Percentiles rank a stretch among this genome's conserved stretches.
phyloP scores from a whole-genome alignment of 2,329 filamentous ascomycete species.

The Metarhizium sp. region DNA sequence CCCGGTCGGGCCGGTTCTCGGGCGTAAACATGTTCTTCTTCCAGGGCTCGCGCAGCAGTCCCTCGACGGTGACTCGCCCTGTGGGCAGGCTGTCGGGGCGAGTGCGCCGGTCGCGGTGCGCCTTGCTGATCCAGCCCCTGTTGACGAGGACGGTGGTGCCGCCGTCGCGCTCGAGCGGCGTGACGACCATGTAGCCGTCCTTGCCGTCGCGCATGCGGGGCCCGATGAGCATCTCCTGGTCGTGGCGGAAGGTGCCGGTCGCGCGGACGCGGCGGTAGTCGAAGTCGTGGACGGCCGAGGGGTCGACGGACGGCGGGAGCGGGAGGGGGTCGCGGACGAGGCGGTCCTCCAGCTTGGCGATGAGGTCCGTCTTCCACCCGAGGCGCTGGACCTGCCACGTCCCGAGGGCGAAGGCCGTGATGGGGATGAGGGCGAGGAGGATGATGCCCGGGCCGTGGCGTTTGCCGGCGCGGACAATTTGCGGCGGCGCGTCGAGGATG shows the following conservation, averaged over 20 bases:
- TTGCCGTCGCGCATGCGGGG: constrained; percentile 82
- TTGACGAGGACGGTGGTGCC: constrained; percentile 74
- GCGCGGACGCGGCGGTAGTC: constrained; percentile 82
- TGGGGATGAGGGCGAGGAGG: constrained; percentile 75
- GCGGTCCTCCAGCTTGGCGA: constrained; percentile 87
- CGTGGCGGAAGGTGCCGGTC: constrained; percentile 67
- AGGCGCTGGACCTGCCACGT: constrained; percentile 94
- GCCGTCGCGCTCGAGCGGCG: constrained; percentile 68
- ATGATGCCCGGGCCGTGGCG: constrained; percentile 72
- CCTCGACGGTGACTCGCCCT: constrained; percentile 71
- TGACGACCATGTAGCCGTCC: constrained; percentile 85
- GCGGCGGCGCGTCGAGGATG: constrained; percentile 76
- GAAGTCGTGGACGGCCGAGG: constrained; percentile 74
- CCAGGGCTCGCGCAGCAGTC: constrained; percentile 78
- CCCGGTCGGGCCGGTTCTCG: constrained; percentile 71
- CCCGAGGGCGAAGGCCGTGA: constrained; percentile 83
- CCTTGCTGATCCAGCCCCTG: constrained; percentile 84
- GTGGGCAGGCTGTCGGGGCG: constrained; percentile 55
- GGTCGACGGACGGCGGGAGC: constrained; percentile 74
- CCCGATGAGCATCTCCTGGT: constrained; percentile 93
- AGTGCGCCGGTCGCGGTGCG: constrained; percentile 55
- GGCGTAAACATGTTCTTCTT: constrained; percentile 99
- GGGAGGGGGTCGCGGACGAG: constrained; percentile 78
- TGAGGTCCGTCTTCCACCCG: constrained; percentile 85
- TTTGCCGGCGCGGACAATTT: constrained; percentile 65